These are phyloP conservation scores for Begonia masoniana DNA, from an alignment of 306 rosid species.

Conservation along the genomic window DNA sequence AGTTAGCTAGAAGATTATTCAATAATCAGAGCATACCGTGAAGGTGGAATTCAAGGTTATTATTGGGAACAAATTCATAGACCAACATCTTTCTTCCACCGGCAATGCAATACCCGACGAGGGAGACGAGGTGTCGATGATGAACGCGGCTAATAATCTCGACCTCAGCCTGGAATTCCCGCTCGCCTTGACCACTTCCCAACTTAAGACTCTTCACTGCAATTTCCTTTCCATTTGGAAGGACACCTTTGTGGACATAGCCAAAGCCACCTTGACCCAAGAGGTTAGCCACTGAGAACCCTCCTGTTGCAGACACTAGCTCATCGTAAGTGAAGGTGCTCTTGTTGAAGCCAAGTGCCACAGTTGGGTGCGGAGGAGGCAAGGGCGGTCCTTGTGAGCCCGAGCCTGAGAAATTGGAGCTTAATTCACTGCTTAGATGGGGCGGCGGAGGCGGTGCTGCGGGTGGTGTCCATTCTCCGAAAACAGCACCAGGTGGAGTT, in stretches of 20 bases:
- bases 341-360: slow-evolving; percentile 62
- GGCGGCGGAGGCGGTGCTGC: slow-evolving; percentile 3
- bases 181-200: slow-evolving; percentile 54
- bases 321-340: slow-evolving; percentile 57
- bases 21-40: slow-evolving; percentile 25
- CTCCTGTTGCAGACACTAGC: slow-evolving; percentile 45
- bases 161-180: slow-evolving; percentile 69
- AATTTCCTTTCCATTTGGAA: slow-evolving; percentile 83
- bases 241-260: slow-evolving; percentile 63
- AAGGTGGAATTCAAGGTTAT: slow-evolving; percentile 68
- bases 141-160: slow-evolving; percentile 87
- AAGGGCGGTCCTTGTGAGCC: slow-evolving; percentile 33
- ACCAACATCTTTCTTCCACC: slow-evolving; percentile 38
- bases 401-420: slow-evolving; percentile 46
- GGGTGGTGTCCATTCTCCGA: slow-evolving; percentile 18
- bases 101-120: slow-evolving; percentile 61
- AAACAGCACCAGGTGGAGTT: slow-evolving; percentile 12
- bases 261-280: slow-evolving; percentile 86
- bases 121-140: slow-evolving; percentile 87
- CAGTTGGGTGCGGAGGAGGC: slow-evolving; percentile 69
- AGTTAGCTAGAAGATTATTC: too few relatives aligned
- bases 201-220: slow-evolving; percentile 71
- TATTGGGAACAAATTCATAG: slow-evolving; percentile 78
- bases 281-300: slow-evolving; percentile 33
- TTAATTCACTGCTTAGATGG: slow-evolving; percentile 21